Percentiles rank a stretch among this genome's conserved stretches.
phyloP scores from a whole-genome alignment of 495 filamentous ascomycete genomes.

The Bryoglossum gracile region DNA sequence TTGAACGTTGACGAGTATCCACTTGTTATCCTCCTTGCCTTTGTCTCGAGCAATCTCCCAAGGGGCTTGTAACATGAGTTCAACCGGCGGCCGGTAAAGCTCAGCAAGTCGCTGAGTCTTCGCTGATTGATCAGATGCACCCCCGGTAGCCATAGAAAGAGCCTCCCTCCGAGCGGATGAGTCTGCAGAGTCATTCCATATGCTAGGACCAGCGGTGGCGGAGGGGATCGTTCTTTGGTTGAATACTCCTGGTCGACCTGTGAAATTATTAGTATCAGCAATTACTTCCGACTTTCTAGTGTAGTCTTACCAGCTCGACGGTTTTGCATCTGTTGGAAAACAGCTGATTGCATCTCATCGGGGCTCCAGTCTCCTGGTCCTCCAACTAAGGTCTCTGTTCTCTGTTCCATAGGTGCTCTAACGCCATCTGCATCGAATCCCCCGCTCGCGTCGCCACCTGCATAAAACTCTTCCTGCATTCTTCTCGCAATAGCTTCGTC shows the following conservation, averaged over 20 bases:
- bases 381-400: constrained; percentile 83
- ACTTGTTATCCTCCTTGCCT: constrained; percentile 81
- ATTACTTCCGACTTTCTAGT: background rate
- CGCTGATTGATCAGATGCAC: constrained; percentile 61
- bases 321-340: constrained; percentile 58
- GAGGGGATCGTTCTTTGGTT: constrained; percentile 63
- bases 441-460: constrained; percentile 37
- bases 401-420: constrained; percentile 84
- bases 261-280: constrained; percentile 1
- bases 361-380: constrained; percentile 57
- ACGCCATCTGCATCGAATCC: constrained; percentile 54
- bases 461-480: constrained; percentile 87
- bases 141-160: constrained; percentile 59
- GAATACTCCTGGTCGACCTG: constrained; percentile 62
- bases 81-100: constrained; percentile 84
- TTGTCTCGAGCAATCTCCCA: constrained; percentile 78
- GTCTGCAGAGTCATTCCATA: constrained; percentile 59
- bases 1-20: constrained; percentile 93
- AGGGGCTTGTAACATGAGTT: constrained; percentile 65
- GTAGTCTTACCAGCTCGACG: constrained; percentile 29
- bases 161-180: constrained; percentile 37
- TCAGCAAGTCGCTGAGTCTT: constrained; percentile 75
- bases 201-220: too few relatives aligned
- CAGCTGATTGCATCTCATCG: constrained; percentile 53
- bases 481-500: constrained; percentile 90